Evolutionary conservation across 1,284 basidiomycete genomes (phyloP), one percentile per base, ranked within the genome.

Genomic region (Rhizoctonia solani): DNA sequence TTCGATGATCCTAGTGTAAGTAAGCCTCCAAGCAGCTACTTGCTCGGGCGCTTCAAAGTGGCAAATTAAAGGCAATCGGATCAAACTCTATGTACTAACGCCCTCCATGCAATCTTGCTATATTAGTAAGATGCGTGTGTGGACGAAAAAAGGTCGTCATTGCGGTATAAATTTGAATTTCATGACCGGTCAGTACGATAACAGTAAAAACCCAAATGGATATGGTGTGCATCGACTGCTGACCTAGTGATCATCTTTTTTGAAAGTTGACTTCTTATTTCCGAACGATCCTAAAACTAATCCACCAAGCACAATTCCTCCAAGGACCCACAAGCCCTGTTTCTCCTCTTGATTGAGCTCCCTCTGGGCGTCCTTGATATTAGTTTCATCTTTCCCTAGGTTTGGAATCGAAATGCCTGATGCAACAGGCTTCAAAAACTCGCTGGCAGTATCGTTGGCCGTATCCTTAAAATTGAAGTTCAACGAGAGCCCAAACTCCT

Each of bases 291-390:
- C 67, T 39, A 71, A 49, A 16, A 83, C 34, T 75, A 84, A 82
- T 0, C 85, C 86, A 9, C 82, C 79, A 5, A 76, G 80, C 6
- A 88, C 68, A 29, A 87, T 77, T 52, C 83, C 84, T 14, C 82
- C 76, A 29, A 89, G 76, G 19, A 82, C 73, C 76, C 80, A 87
- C 3, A 83, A 74, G 1, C 88, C 87, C 37, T 68, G 77, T 68
- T 74, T 76, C 75, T 89, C 86, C 44, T 85, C 81, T 16, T 72
- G 73, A 69, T 82, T 81, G 66, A 89, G 74, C 3, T 80, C 78
- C 68, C 84, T 77, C 52, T 77, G 75, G 49, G 77, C 73, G 9
- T 72, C 72, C 69, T 77, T 77, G 2, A 23, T 4, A 39, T 42
- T 47, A n/a, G 42, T 61, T 1, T 39, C 34, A 47, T 54, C 55